Conservation (phyloP, 331 rosid genomes). For the Malus hybrid region DNA sequence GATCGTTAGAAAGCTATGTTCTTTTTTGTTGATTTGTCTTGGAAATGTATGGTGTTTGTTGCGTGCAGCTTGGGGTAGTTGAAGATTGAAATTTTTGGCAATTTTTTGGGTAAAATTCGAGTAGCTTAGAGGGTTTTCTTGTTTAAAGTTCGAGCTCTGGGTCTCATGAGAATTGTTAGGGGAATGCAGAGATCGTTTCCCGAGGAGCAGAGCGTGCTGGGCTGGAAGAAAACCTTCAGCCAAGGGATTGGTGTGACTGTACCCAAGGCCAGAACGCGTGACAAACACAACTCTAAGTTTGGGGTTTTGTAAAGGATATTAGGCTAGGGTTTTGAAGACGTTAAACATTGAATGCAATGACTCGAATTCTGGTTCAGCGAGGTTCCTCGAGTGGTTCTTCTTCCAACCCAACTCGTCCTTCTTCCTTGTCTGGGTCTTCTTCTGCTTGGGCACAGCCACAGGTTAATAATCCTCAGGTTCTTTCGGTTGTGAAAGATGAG, state of each 20-base stretch:
- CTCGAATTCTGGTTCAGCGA: slow-evolving; percentile 69
- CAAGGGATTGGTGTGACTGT: slow-evolving; percentile 74
- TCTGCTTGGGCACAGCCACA: slow-evolving; percentile 42
- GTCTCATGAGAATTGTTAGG: slow-evolving; percentile 99
- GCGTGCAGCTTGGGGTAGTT: slow-evolving; percentile 29
- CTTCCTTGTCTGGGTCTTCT: slow-evolving; percentile 43
- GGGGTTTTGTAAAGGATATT: slow-evolving; percentile 12
- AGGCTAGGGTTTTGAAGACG: slow-evolving; percentile 10
- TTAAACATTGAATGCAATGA: slow-evolving; percentile 33
- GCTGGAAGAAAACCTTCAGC: slow-evolving; percentile 60
- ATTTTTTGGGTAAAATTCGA: slow-evolving; percentile 38
- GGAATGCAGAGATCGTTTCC: slow-evolving; percentile 97
- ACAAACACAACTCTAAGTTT: slow-evolving; percentile 44
- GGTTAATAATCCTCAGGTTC: slow-evolving; percentile 23
- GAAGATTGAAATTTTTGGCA: slow-evolving; percentile 10
- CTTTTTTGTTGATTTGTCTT: slow-evolving; percentile 13
- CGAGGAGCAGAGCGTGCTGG: slow-evolving; percentile 52
- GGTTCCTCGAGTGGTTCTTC: slow-evolving; percentile 64
- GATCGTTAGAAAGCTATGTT: neutral
- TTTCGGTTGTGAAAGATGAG: slow-evolving; percentile 45
- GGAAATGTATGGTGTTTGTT: slow-evolving; percentile 20
- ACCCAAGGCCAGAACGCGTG: slow-evolving; percentile 92
- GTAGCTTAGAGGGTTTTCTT: slow-evolving; percentile 46
- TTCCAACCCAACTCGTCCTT: slow-evolving; percentile 49
- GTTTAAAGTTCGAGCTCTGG: slow-evolving; percentile 73